These are phyloP conservation scores for Epichloe festucae DNA, from an alignment of 2,329 filamentous ascomycete species.

Conservation along the genomic window DNA sequence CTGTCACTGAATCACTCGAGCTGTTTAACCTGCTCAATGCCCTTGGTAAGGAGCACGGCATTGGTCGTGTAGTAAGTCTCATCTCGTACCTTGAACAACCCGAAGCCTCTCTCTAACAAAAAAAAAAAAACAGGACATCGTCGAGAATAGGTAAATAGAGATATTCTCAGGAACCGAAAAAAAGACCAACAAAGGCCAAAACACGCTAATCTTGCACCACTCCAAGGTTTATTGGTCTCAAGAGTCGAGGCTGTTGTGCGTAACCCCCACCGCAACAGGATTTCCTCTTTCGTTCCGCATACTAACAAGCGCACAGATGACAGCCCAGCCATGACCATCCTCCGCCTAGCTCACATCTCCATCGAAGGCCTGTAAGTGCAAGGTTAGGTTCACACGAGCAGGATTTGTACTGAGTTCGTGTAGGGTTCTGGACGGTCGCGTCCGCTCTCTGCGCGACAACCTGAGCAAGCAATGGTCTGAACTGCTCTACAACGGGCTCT, in stretches of 20 bases:
- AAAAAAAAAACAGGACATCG: neutral
- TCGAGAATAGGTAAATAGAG: neutral
- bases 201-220: neutral
- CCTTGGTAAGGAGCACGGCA: neutral
- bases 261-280: neutral
- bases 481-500: conserved; percentile 2
- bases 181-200: neutral
- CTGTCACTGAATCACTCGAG: conserved; percentile 1
- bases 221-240: neutral
- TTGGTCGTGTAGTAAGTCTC: neutral
- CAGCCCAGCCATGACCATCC: conserved; percentile 2
- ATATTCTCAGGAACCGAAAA: neutral
- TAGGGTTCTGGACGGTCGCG: neutral
- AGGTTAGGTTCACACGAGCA: neutral
- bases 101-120: neutral
- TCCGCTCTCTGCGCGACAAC: conserved; percentile 2
- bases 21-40: neutral
- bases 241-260: conserved; percentile 1
- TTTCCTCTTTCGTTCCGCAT: neutral
- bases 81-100: too few species aligned
- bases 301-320: neutral
- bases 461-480: conserved; percentile 1
- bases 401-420: neutral
- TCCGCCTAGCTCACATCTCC: neutral
- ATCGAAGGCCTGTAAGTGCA: conserved; percentile 1